Percentiles rank a stretch among this genome's conserved stretches.
Conservation (phyloP, 1,139 yeast genomes). For the Geotrichum candidum region DNA sequence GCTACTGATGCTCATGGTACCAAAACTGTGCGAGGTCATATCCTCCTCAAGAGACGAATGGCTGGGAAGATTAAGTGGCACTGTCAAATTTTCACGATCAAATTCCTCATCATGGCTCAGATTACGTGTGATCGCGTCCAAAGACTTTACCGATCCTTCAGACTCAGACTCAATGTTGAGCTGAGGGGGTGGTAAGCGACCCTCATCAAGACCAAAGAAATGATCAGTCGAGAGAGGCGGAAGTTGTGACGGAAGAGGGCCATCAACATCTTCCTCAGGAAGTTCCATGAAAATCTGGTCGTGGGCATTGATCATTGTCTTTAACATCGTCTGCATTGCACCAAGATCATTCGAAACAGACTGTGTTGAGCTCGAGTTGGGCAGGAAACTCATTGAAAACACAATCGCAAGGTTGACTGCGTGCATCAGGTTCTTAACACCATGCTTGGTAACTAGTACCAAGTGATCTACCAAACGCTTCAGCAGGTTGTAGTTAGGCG, state of each 20-base stretch:
- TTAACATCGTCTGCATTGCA: conserved; percentile 38
- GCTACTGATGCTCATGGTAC: neutral
- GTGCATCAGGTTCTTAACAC: conserved; percentile 69
- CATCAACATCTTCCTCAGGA: conserved; percentile 17
- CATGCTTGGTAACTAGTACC: conserved; percentile 49
- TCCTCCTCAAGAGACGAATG: conserved; percentile 1
- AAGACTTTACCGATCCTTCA: conserved; percentile 3
- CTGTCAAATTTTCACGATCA: conserved; percentile 9
- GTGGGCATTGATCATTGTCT: conserved; percentile 32
- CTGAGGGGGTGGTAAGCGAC: conserved; percentile 5
- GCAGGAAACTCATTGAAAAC: conserved; percentile 53
- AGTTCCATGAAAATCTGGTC: conserved; percentile 28
- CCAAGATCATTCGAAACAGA: conserved; percentile 31
- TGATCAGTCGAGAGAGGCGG: conserved; percentile 2
- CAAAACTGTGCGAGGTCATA: conserved; percentile 5
- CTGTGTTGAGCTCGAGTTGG: conserved; percentile 25
- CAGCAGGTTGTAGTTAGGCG: conserved; percentile 60
- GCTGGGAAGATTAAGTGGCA: conserved; percentile 7
- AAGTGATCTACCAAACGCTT: conserved; percentile 65
- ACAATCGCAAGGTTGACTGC: conserved; percentile 78
- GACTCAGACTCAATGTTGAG: conserved; percentile 11
- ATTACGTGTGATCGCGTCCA: conserved; percentile 6
- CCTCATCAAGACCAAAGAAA: neutral
- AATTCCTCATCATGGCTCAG: neutral
- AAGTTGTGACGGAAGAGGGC: conserved; percentile 13